Conservation (phyloP, 1,284 basidiomycete species). For the Cryptococcus jaspeensis region DNA sequence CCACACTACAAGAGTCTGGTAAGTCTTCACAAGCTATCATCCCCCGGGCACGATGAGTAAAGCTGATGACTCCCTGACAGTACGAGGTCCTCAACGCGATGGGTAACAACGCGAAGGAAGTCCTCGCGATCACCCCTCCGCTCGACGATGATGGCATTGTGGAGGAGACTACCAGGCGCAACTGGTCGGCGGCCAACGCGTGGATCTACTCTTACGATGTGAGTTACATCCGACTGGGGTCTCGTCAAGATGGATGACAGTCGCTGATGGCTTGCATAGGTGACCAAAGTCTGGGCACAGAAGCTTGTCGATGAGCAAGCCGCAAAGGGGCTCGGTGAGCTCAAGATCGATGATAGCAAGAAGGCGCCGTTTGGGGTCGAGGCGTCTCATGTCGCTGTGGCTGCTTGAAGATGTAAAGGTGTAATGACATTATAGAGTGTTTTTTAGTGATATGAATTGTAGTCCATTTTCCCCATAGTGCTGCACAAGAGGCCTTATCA, state of each 20-base stretch:
- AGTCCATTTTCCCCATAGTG: no score
- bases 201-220: conserved; percentile 34
- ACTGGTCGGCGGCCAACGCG: conserved; percentile 12
- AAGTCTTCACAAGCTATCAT: neutral
- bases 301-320: neutral
- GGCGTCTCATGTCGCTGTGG: no score
- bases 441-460: no score
- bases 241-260: neutral
- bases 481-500: no score
- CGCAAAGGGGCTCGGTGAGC: no score
- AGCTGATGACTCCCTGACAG: conserved; percentile 2
- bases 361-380: no score
- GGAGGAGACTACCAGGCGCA: conserved; percentile 18
- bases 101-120: conserved; percentile 13
- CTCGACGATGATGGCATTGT: conserved; percentile 19
- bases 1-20: conserved; percentile 29
- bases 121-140: conserved; percentile 4
- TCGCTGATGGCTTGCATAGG: conserved; percentile 1
- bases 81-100: conserved; percentile 21
- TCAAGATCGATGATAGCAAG: no score
- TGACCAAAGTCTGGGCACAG: conserved; percentile 18
- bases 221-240: neutral
- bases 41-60: neutral
- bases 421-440: no score
- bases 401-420: no score